Conservation (phyloP, 108 stramenopile genomes). For the Asterionellopsis glacialis region DNA sequence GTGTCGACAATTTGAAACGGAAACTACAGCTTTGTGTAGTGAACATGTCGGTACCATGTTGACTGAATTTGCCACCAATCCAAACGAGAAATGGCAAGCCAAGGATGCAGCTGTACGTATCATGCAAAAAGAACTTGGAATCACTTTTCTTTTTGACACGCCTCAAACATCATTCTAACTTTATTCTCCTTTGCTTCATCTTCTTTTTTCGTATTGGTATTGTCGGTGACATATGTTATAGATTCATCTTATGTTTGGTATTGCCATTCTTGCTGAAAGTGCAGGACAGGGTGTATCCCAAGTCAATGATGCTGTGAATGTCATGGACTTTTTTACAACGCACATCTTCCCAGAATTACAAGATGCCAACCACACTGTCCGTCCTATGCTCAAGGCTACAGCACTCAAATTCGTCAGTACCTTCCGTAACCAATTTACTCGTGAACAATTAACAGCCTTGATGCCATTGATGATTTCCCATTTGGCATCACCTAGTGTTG, state of each 20-base stretch:
- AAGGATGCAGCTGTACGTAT: conserved; percentile 91
- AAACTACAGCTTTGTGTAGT: conserved; percentile 79
- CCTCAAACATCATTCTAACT: no score
- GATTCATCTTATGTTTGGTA: conserved; percentile 92
- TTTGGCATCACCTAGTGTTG: conserved; percentile 64
- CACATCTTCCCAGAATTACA: conserved; percentile 87
- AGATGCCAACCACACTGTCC: conserved; percentile 59
- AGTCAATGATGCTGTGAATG: conserved; percentile 74
- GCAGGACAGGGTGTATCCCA: conserved; percentile 77
- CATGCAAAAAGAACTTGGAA: not conserved
- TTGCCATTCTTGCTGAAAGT: conserved; percentile 82
- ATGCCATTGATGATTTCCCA: conserved; percentile 74
- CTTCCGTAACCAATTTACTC: conserved; percentile 93
- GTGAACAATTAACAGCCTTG: conserved; percentile 54
- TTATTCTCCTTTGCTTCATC: not conserved
- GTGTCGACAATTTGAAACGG: conserved; percentile 87
- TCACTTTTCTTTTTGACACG: conserved; percentile 1
- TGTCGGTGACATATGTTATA: conserved; percentile 12
- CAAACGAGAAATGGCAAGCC: conserved; percentile 69
- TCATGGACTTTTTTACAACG: conserved; percentile 84
- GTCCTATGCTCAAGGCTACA: conserved; percentile 92
- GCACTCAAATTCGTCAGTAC: conserved; percentile 90
- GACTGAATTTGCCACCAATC: conserved; percentile 51
- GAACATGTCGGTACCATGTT: conserved; percentile 85
- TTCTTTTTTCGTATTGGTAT: not conserved